phyloP scores from a whole-genome alignment of 768 basidiomycete species.

The Lactarius indigo region DNA sequence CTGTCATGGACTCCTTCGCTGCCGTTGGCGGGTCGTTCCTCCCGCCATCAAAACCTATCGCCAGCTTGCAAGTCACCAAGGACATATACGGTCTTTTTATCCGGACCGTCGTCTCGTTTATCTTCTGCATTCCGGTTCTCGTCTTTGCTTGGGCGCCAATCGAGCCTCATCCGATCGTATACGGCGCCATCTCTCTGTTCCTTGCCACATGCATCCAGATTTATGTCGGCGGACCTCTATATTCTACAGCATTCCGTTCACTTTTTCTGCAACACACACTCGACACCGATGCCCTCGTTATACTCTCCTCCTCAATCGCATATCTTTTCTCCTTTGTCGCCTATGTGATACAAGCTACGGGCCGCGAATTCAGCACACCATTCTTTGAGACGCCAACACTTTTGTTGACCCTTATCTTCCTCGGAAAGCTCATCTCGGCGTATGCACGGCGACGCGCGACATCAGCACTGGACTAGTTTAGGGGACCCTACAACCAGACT shows the following conservation, averaged over 20 bases:
- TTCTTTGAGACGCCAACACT: constrained; percentile 46
- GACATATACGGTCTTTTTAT: constrained; percentile 32
- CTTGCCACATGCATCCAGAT: constrained; percentile 40
- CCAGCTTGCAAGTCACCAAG: constrained; percentile 30
- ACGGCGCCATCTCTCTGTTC: constrained; percentile 37
- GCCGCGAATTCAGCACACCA: constrained; percentile 32
- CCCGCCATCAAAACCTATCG: constrained; percentile 28
- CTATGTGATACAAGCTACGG: constrained; percentile 34
- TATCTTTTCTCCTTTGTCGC: constrained; percentile 41
- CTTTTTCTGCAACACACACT: constrained; percentile 36
- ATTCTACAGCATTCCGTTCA: constrained; percentile 35
- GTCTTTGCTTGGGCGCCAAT: constrained; percentile 43
- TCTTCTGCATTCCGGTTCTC: constrained; percentile 40
- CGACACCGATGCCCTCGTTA: constrained; percentile 40
- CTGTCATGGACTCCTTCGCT: constrained; percentile 32
- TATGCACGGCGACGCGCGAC: constrained; percentile 36
- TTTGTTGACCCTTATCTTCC: constrained; percentile 41
- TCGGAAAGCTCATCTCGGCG: constrained; percentile 39
- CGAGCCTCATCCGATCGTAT: constrained; percentile 32
- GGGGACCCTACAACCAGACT: constrained; percentile 33
- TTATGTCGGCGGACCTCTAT: constrained; percentile 36
- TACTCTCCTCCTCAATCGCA: constrained; percentile 38
- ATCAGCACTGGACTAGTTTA: constrained; percentile 36
- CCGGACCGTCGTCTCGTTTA: constrained; percentile 33
- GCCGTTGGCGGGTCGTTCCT: constrained; percentile 28